Evolutionary conservation across 371 early-diverging fungal species (phyloP), one percentile per base, ranked within the genome.

Genomic region (Mortierella sp.): DNA sequence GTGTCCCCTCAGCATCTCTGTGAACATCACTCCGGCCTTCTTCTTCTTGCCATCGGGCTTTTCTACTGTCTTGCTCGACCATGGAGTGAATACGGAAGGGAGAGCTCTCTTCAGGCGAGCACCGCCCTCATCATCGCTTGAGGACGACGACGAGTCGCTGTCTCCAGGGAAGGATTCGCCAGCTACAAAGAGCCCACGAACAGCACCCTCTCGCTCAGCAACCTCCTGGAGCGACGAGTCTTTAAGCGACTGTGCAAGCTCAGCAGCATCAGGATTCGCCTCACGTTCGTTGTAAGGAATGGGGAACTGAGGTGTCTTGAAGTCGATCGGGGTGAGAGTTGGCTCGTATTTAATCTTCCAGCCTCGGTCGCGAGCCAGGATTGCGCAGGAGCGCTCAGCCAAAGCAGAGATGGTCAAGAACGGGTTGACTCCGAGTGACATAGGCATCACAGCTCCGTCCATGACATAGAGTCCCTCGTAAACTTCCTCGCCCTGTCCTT

Each of bases 401-500:
- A 83, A 60, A 15, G 73, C 82, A 51, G 75, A 74, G 52, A 83
- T 83, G 28, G 83, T 81, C 57, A 81, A 67, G 68, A 83, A 83
- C 3, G 83, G 83, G 70, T 83, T 83, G 12, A 83, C 82, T 9
- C 82, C 83, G 46, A 83, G 57, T 7, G 82, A 72, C 51, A 72
- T 83, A 55, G 83, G 83, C 72, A 83, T 72, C 12, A 80, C 70
- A 14, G 82, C 68, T 46, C 82, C 83, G 51, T 83, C 83, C 80
- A 81, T 81, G 26, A 83, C 72, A 57, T 83, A 83, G 7, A 83
- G 62, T 7, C 80, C 80, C 51, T 83, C 75, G 25, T 83, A 72
- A 21, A 83, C 83, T 48, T 83, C 73, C 18, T 53, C 64, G 7
- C 74, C 71, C 30, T 70, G 71, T 12, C 75, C 80, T 29, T 66